A percentile compares a stretch with the other conserved stretches of the same genome.
Evolutionary conservation across 2,329 filamentous ascomycete species (phyloP).

Genomic region (Colletotrichum agaves): DNA sequence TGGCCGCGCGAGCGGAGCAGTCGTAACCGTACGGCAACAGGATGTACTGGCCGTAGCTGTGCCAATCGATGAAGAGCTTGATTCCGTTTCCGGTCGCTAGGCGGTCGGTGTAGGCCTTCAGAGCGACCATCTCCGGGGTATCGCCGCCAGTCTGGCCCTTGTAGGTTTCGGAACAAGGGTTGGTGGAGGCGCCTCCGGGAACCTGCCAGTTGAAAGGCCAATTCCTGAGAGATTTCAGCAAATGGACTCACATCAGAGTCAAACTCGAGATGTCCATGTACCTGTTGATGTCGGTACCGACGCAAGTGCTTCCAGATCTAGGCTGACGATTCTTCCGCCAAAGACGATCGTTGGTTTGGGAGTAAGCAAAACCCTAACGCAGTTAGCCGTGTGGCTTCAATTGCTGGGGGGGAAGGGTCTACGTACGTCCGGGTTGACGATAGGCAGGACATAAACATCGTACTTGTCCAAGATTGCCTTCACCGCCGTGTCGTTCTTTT

Average conservation of each 20-base stretch:
- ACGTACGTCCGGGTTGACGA: slow-evolving; percentile 69
- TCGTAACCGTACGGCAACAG: slow-evolving; percentile 58
- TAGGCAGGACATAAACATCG: slow-evolving; percentile 73
- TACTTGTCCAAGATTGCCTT: slow-evolving; percentile 66
- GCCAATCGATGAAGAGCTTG: slow-evolving; percentile 60
- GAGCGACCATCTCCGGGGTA: slow-evolving; percentile 61
- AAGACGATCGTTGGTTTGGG: slow-evolving; percentile 65
- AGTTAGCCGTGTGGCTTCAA: neutral
- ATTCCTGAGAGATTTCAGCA: slow-evolving; percentile 46
- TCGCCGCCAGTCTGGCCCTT: slow-evolving; percentile 56
- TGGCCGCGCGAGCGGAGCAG: slow-evolving; percentile 51
- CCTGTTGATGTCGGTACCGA: slow-evolving; percentile 68
- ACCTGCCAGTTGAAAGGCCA: slow-evolving; percentile 66
- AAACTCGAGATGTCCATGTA: neutral
- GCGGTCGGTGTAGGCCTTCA: slow-evolving; percentile 52
- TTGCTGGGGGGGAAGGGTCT: neutral
- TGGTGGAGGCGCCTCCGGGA: slow-evolving; percentile 60
- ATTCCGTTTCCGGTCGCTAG: slow-evolving; percentile 46
- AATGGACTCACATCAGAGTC: no score
- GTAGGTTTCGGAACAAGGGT: slow-evolving; percentile 63
- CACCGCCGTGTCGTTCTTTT: slow-evolving; percentile 48
- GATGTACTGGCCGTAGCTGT: slow-evolving; percentile 58
- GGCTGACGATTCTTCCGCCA: slow-evolving; percentile 71
- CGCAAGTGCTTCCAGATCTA: slow-evolving; percentile 52
- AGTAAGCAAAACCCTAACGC: slow-evolving; percentile 65